phyloP scores from a whole-genome alignment of 441 rosid genomes.

The Pelargonium cotyledonis region DNA sequence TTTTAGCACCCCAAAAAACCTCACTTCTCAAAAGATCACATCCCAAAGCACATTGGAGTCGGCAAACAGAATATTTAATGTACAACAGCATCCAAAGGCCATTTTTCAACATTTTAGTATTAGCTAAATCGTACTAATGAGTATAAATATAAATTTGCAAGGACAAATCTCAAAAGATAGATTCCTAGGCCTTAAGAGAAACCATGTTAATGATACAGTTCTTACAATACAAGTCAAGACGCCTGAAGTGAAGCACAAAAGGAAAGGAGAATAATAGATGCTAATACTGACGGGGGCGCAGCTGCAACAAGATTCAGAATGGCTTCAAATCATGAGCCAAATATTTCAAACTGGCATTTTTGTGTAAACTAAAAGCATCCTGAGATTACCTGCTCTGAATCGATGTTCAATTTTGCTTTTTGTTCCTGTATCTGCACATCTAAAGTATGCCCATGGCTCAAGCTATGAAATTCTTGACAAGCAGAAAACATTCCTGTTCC shows the following conservation, averaged over 20 bases:
- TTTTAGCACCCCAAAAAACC: not conserved
- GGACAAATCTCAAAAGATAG: not conserved
- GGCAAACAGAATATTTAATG: not conserved
- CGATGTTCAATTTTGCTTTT: conserved; percentile 36
- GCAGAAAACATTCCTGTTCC: conserved; percentile 25
- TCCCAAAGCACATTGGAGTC: not conserved
- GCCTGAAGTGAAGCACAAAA: not conserved
- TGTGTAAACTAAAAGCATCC: not conserved
- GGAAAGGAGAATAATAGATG: not conserved
- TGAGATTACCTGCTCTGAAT: conserved; percentile 55
- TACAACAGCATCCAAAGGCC: not conserved
- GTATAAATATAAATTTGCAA: not conserved
- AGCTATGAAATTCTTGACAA: conserved; percentile 24
- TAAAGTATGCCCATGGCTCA: conserved; percentile 15
- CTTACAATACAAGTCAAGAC: not conserved
- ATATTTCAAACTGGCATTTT: not conserved
- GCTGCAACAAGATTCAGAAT: not conserved
- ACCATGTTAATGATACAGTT: not conserved
- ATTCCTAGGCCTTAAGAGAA: not conserved
- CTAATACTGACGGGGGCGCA: not conserved
- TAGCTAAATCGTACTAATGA: no score
- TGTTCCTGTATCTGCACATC: conserved; percentile 31
- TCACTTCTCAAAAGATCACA: not conserved
- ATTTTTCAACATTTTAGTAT: no score
- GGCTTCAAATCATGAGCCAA: not conserved